phyloP scores from a whole-genome alignment of 2,329 filamentous ascomycete species.

The Drechslerella coelobrocha region DNA sequence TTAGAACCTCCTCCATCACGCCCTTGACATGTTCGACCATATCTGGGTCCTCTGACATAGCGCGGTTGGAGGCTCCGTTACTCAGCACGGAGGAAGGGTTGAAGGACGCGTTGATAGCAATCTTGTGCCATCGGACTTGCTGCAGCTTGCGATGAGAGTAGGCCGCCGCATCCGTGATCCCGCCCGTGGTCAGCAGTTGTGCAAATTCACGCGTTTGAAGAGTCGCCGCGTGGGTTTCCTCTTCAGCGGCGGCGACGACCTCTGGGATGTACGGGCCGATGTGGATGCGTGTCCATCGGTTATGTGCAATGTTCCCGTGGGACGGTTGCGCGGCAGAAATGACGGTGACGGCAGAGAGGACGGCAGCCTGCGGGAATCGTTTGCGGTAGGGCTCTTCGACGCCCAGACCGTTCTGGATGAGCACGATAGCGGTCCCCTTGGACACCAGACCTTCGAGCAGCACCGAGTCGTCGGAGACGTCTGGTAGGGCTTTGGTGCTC shows the following conservation, averaged over 20 bases:
- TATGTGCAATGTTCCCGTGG: constrained; percentile 62
- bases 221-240: constrained; percentile 47
- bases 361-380: constrained; percentile 63
- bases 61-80: constrained; percentile 70
- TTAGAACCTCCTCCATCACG: constrained; percentile 68
- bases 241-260: constrained; percentile 61
- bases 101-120: constrained; percentile 56
- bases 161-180: constrained; percentile 61
- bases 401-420: constrained; percentile 69
- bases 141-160: constrained; percentile 66
- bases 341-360: constrained; percentile 67
- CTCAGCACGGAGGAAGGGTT: constrained; percentile 58
- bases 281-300: constrained; percentile 53
- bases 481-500: constrained; percentile 72
- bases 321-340: constrained; percentile 63
- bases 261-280: constrained; percentile 61
- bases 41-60: constrained; percentile 71
- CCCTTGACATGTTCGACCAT: constrained; percentile 68
- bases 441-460: constrained; percentile 45
- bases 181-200: constrained; percentile 60
- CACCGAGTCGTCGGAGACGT: constrained; percentile 42
- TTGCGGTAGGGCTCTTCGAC: constrained; percentile 66
- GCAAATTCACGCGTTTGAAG: constrained; percentile 52
- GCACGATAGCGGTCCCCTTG: constrained; percentile 63
- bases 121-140: constrained; percentile 67